Conservation (phyloP, 345 rosid genomes). For the Boechera stricta region DNA sequence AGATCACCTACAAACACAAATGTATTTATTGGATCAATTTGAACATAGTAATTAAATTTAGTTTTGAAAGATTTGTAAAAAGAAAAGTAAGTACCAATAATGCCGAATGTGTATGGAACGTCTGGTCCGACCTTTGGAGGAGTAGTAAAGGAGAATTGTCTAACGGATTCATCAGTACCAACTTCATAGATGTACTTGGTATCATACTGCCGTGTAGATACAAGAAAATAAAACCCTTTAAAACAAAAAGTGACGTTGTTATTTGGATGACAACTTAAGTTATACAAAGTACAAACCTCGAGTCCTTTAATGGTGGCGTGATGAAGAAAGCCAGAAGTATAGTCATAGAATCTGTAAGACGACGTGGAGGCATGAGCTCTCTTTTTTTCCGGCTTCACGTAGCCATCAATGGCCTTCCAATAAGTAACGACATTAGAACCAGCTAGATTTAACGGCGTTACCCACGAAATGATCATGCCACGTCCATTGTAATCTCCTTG, state of each 20-base stretch:
- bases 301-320: slow-evolving; percentile 50
- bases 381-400: slow-evolving; percentile 23
- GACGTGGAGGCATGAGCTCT: slow-evolving; percentile 35
- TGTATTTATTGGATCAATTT: background rate
- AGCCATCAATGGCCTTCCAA: slow-evolving; percentile 38
- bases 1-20: slow-evolving; percentile 52
- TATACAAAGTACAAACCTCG: slow-evolving; percentile 44
- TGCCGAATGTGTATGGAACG: slow-evolving; percentile 70
- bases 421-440: slow-evolving; percentile 45
- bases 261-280: slow-evolving; percentile 7
- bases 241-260: background rate
- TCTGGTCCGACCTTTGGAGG: slow-evolving; percentile 73
- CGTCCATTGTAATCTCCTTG: slow-evolving; percentile 57
- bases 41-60: background rate
- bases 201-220: slow-evolving; percentile 44
- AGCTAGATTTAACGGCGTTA: slow-evolving; percentile 43
- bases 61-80: background rate
- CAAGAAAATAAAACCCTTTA: background rate
- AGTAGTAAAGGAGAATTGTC: slow-evolving; percentile 56
- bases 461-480: slow-evolving; percentile 56
- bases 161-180: slow-evolving; percentile 48
- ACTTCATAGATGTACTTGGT: slow-evolving; percentile 63
- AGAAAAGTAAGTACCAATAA: slow-evolving; percentile 58
- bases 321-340: slow-evolving; percentile 59
- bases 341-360: slow-evolving; percentile 49